Conservation (phyloP, 192 early-diverging fungal genomes). For the Coemansia biformis region DNA sequence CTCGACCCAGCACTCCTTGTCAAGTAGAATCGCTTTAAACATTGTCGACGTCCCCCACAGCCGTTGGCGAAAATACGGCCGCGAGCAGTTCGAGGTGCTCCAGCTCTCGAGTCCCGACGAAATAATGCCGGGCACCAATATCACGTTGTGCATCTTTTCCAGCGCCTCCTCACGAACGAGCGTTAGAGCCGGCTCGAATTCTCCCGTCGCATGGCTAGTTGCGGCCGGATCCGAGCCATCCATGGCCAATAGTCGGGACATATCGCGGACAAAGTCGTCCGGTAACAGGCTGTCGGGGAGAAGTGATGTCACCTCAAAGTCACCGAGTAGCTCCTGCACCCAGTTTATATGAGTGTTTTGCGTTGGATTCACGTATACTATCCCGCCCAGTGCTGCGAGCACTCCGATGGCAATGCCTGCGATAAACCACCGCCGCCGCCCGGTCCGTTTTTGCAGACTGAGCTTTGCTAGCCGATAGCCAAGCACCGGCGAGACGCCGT, state of each 20-base stretch:
- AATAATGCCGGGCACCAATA: conserved; percentile 83
- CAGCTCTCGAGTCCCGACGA: conserved; percentile 86
- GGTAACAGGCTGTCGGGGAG: conserved; percentile 61
- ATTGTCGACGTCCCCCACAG: conserved; percentile 82
- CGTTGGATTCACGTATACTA: conserved; percentile 49
- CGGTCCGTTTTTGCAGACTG: conserved; percentile 10
- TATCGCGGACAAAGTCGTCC: conserved; percentile 66
- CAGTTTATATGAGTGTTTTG: conserved; percentile 50
- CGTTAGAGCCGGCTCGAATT: conserved; percentile 41
- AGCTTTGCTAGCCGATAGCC: too few relatives aligned
- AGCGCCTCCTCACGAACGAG: conserved; percentile 30
- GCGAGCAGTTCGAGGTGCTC: conserved; percentile 70
- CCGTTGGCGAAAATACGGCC: conserved; percentile 78
- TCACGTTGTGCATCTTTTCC: conserved; percentile 54
- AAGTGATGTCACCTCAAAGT: conserved; percentile 62
- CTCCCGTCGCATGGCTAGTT: too few relatives aligned
- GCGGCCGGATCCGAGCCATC: conserved; percentile 6
- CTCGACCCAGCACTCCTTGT: conserved; percentile 81
- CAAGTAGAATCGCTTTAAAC: conserved; percentile 77
- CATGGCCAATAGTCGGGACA: conserved; percentile 53
- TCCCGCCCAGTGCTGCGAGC: conserved; percentile 31
- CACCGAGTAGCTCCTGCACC: conserved; percentile 48
- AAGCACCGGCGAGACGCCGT: too few relatives aligned
- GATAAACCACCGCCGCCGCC: conserved; percentile 49
- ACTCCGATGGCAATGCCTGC: conserved; percentile 59